These are phyloP conservation scores for Globisporangium recalcitrans DNA, from an alignment of 352 stramenopile species.

Conservation along the genomic window DNA sequence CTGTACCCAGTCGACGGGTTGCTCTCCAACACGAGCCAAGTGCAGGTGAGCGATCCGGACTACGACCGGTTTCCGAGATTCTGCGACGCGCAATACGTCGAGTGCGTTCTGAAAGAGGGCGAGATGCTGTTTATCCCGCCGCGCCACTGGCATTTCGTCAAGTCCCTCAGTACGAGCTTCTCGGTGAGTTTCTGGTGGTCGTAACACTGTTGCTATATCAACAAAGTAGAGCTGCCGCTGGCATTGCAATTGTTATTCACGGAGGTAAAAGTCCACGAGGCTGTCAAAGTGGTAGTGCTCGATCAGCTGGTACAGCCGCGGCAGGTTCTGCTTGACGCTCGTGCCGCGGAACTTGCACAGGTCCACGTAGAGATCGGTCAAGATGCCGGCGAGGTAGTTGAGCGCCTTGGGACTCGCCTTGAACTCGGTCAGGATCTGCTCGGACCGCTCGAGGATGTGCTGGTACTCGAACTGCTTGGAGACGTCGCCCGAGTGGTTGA, in stretches of 20 bases:
- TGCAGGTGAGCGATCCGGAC: constrained; percentile 54
- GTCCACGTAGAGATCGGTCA: constrained; percentile 84
- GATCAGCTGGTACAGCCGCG: constrained; percentile 67
- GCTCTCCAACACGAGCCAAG: constrained; percentile 82
- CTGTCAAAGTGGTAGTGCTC: constrained; percentile 80
- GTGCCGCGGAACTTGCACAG: constrained; percentile 79
- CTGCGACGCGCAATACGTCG: constrained; percentile 40
- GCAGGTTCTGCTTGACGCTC: constrained; percentile 71
- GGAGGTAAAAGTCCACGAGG: constrained; percentile 72
- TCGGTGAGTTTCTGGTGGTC: constrained; percentile 85
- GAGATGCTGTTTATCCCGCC: constrained; percentile 88
- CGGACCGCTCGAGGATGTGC: constrained; percentile 55
- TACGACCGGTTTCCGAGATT: constrained; percentile 52
- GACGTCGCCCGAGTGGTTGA: constrained; percentile 43
- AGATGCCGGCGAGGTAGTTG: constrained; percentile 72
- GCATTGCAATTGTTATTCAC: constrained; percentile 19
- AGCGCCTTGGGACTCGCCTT: constrained; percentile 63
- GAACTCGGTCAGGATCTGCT: constrained; percentile 70
- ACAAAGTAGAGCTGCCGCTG: neutral
- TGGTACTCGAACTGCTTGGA: constrained; percentile 76
- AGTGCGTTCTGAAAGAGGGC: constrained; percentile 63
- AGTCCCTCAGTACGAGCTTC: constrained; percentile 72
- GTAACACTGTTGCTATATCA: constrained; percentile 4
- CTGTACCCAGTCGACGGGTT: constrained; percentile 83
- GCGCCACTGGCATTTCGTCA: constrained; percentile 86